These are phyloP conservation scores for Emergomyces pasteurianus DNA, from an alignment of 2,329 filamentous ascomycete species.

Conservation along the genomic window DNA sequence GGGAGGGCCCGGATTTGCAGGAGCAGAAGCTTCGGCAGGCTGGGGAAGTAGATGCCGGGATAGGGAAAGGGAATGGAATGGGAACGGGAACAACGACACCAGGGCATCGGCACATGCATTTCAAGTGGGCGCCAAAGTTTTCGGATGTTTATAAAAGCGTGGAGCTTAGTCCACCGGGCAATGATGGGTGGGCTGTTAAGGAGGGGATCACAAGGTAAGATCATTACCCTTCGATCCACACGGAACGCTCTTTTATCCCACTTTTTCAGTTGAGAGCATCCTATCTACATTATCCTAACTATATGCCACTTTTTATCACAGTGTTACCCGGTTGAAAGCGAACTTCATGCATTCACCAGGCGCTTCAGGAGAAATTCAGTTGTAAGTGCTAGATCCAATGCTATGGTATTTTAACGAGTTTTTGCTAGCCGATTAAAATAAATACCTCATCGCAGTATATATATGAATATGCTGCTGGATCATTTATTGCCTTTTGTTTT, in stretches of 20 bases:
- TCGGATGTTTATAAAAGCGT: constrained; percentile 79
- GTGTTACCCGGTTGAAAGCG: constrained; percentile 79
- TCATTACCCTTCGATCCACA: background rate
- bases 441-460: constrained; percentile 11
- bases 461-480: background rate
- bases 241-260: background rate
- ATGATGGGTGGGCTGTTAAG: constrained; percentile 86
- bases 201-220: constrained; percentile 71
- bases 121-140: constrained; percentile 88
- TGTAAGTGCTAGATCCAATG: constrained; percentile 52
- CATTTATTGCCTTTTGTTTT: background rate
- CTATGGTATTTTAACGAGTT: constrained; percentile 10
- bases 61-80: constrained; percentile 10
- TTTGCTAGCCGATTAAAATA: constrained; percentile 20
- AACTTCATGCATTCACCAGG: constrained; percentile 75
- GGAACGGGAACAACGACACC: constrained; percentile 18
- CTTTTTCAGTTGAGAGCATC: background rate
- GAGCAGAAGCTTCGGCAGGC: constrained; percentile 63
- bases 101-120: constrained; percentile 67
- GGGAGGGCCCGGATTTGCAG: constrained; percentile 50
- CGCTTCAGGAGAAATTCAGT: constrained; percentile 59
- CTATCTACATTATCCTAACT: background rate
- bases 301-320: constrained; percentile 26
- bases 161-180: constrained; percentile 64
- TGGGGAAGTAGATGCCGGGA: constrained; percentile 34